These are phyloP conservation scores for Ogataea sp. DNA, from an alignment of 805 yeast species.

Conservation along the genomic window DNA sequence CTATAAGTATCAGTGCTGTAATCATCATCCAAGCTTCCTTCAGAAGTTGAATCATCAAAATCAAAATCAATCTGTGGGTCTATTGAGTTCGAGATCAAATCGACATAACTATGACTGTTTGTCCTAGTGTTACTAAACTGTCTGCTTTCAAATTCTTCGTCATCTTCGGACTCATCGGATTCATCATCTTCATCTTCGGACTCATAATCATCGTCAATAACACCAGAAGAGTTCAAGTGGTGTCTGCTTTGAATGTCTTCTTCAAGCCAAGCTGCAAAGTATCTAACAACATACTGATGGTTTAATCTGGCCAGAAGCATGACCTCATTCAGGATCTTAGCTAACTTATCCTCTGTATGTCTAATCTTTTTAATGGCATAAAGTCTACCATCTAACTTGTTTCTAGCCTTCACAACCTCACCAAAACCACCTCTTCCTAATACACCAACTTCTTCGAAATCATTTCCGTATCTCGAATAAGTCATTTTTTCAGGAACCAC, in stretches of 20 bases:
- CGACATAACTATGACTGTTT: constrained; percentile 37
- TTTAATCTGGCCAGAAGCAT: constrained; percentile 84
- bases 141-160: background rate
- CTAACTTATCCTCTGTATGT: constrained; percentile 71
- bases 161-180: constrained; percentile 17
- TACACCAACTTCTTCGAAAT: constrained; percentile 89
- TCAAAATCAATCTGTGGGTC: constrained; percentile 47
- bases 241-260: constrained; percentile 36
- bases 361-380: constrained; percentile 91
- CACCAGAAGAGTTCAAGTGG: constrained; percentile 16
- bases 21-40: constrained; percentile 10
- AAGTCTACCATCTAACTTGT: constrained; percentile 86
- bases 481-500: constrained; percentile 1
- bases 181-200: constrained; percentile 26
- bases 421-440: constrained; percentile 94
- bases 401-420: constrained; percentile 95
- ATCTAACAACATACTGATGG: constrained; percentile 93
- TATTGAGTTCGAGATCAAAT: constrained; percentile 60
- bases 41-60: constrained; percentile 29
- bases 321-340: constrained; percentile 83
- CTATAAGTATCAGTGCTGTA: constrained; percentile 15
- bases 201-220: constrained; percentile 16
- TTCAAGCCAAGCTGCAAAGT: constrained; percentile 97
- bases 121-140: constrained; percentile 16
- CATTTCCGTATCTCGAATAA: constrained; percentile 76